Percentiles rank a stretch among this genome's conserved stretches.
phyloP scores from a whole-genome alignment of 2,329 filamentous ascomycete genomes.

The Bipolaris sorokiniana region DNA sequence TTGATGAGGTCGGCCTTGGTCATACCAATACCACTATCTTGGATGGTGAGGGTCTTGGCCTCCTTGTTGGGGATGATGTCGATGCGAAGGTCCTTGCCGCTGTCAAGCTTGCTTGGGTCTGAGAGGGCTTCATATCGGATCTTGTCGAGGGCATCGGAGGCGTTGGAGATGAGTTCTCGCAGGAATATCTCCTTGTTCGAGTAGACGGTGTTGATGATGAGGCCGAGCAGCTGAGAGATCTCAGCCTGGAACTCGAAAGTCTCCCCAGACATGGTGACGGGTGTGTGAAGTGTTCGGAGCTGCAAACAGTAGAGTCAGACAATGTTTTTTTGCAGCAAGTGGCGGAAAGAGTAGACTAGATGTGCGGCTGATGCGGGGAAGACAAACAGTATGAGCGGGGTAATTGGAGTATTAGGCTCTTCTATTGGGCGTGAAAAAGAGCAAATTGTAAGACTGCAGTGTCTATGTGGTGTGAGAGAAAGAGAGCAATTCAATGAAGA shows the following conservation, averaged over 20 bases:
- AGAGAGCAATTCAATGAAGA: slow-evolving; percentile 36
- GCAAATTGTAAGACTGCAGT: slow-evolving; percentile 29
- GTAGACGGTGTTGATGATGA: slow-evolving; percentile 99
- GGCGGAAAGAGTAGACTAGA: slow-evolving; percentile 9
- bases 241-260: slow-evolving; percentile 99
- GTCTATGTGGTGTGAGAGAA: slow-evolving; percentile 24
- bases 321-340: slow-evolving; percentile 1
- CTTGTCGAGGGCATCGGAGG: slow-evolving; percentile 99
- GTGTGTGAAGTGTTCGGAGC: slow-evolving; percentile 26
- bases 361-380: slow-evolving; percentile 19
- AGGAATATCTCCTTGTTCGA: slow-evolving; percentile 99
- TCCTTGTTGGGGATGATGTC: slow-evolving; percentile 99
- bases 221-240: slow-evolving; percentile 99
- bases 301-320: slow-evolving; percentile 19
- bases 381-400: slow-evolving; percentile 29
- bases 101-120: slow-evolving; percentile 95
- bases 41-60: slow-evolving; percentile 96
- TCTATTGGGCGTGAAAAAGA: slow-evolving; percentile 26
- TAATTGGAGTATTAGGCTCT: slow-evolving; percentile 28
- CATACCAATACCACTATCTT: slow-evolving; percentile 99
- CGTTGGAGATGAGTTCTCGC: slow-evolving; percentile 97
- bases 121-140: slow-evolving; percentile 98
- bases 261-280: slow-evolving; percentile 76
- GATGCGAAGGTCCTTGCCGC: slow-evolving; percentile 96
- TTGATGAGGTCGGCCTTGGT: slow-evolving; percentile 99